phyloP scores from a whole-genome alignment of 106 monocot species.

The Chionographis japonica region DNA sequence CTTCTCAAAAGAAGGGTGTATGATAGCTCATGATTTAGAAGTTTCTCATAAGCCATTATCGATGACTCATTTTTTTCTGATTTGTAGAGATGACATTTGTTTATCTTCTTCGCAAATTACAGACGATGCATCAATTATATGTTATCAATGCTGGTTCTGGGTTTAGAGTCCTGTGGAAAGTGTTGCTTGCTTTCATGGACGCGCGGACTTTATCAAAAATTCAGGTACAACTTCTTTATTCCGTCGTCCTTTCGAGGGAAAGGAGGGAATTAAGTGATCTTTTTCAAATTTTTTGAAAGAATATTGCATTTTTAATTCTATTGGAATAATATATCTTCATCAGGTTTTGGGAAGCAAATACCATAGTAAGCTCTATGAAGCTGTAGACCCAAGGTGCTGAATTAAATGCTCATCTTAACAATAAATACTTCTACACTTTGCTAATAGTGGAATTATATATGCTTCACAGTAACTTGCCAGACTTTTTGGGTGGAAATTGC shows the following conservation, averaged over 20 bases:
- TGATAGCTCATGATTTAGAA: no score
- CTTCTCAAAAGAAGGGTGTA: no score
- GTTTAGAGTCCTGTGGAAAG: conserved; percentile 60
- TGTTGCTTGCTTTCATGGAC: conserved; percentile 46
- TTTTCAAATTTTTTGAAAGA: neutral
- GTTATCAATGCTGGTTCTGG: conserved; percentile 67
- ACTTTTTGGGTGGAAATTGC: conserved; percentile 58
- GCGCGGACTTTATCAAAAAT: conserved; percentile 52
- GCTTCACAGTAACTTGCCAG: conserved; percentile 54
- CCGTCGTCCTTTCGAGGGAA: neutral
- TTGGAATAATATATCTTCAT: neutral
- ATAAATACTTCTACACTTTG: neutral
- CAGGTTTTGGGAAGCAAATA: conserved; percentile 58
- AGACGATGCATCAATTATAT: conserved; percentile 56
- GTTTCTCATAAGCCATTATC: no score
- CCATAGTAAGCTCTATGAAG: conserved; percentile 38
- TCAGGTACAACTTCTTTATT: conserved; percentile 20
- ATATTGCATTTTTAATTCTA: neutral
- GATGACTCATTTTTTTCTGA: no score
- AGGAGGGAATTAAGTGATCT: neutral
- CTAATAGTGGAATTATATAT: neutral
- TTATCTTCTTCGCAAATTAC: conserved; percentile 7
- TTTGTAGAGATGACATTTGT: neutral
- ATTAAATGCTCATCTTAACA: neutral
- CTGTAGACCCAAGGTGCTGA: conserved; percentile 45